Conservation (phyloP, 257 asterid genomes). For the Fraxinus excelsior region DNA sequence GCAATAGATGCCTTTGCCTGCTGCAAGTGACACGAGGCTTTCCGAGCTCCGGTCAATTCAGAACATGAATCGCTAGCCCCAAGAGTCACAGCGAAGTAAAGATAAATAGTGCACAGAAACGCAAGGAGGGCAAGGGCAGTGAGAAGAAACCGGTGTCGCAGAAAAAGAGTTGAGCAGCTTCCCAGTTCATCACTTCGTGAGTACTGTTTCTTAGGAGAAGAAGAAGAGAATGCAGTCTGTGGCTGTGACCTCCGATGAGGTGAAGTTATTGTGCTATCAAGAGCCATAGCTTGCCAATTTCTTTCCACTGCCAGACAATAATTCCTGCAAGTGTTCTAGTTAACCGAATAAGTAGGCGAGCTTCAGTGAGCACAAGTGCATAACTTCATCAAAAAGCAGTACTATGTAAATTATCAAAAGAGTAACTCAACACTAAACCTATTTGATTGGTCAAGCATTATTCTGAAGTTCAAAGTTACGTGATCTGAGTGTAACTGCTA, state of each 20-base stretch:
- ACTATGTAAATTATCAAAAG: not conserved
- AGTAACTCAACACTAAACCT: not conserved
- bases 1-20: not conserved
- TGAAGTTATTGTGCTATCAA: slow-evolving; percentile 45
- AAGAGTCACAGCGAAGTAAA: slow-evolving; percentile 55
- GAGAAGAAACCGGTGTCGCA: slow-evolving; percentile 53
- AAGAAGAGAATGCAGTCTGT: slow-evolving; percentile 38
- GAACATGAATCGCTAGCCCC: slow-evolving; percentile 38
- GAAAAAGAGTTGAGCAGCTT: slow-evolving; percentile 37
- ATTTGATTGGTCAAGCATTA: not conserved
- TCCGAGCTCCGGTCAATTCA: slow-evolving; percentile 35
- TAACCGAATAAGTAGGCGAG: not conserved
- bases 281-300: slow-evolving; percentile 14
- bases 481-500: too few species aligned
- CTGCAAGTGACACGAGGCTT: slow-evolving; percentile 16
- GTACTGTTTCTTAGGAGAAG: slow-evolving; percentile 30
- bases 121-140: slow-evolving; percentile 47
- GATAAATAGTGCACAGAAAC: slow-evolving; percentile 55
- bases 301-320: not conserved
- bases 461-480: not conserved
- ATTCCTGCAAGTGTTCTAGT: not conserved
- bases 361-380: not conserved
- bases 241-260: slow-evolving; percentile 56
- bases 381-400: not conserved
- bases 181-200: slow-evolving; percentile 43